Percentiles rank a stretch among this genome's conserved stretches.
phyloP scores from a whole-genome alignment of 139 green algal genomes.

The Pycnococcus provasolii region DNA sequence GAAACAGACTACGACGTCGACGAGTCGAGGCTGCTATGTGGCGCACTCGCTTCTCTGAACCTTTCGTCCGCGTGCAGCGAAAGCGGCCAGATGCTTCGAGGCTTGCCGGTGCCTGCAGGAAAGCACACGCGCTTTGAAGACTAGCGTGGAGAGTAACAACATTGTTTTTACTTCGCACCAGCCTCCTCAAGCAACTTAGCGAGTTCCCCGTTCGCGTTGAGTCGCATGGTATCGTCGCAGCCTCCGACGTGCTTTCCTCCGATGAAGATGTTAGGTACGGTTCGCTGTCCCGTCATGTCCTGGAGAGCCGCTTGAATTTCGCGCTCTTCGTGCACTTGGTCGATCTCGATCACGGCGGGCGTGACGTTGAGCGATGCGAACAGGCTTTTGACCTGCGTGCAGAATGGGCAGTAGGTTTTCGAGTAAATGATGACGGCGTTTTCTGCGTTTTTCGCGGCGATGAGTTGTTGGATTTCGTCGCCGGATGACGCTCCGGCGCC shows the following conservation, averaged over 20 bases:
- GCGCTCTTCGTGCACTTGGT: slow-evolving; percentile 24
- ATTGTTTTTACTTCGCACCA: not conserved
- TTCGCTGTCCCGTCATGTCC: slow-evolving; percentile 32
- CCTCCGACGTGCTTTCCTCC: slow-evolving; percentile 31
- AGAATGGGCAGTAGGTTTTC: slow-evolving; percentile 33
- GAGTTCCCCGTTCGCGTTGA: not conserved
- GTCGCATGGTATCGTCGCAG: slow-evolving; percentile 29
- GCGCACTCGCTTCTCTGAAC: no score
- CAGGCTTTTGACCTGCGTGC: slow-evolving; percentile 28
- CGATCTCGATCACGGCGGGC: slow-evolving; percentile 16
- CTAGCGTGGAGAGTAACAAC: not conserved
- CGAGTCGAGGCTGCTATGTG: not conserved
- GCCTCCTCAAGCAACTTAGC: not conserved
- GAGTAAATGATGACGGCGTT: slow-evolving; percentile 17
- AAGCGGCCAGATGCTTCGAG: no score
- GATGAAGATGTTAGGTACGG: slow-evolving; percentile 40
- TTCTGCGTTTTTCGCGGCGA: not conserved
- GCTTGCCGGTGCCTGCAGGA: not conserved
- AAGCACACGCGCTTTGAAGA: not conserved
- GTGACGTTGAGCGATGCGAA: slow-evolving; percentile 8
- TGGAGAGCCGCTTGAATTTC: slow-evolving; percentile 25
- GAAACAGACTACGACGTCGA: not conserved
- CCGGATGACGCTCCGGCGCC: no score
- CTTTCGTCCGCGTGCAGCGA: no score
- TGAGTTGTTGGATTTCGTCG: not conserved